Conservation (phyloP, 2,329 filamentous ascomycete species). For the Penicillium frequentans region DNA sequence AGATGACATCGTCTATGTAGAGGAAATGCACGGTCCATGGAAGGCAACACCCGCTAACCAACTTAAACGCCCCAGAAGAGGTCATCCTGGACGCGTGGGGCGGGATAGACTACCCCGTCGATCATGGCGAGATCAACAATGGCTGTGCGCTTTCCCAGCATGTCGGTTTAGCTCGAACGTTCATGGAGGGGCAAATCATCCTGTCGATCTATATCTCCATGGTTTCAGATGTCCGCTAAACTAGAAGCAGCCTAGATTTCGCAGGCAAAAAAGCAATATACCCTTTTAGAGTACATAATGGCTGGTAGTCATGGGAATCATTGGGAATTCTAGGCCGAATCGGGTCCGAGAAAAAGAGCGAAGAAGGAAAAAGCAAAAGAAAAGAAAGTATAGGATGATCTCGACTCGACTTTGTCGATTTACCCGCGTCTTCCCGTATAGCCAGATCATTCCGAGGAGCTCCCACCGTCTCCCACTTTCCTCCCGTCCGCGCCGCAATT, state of each 20-base stretch:
- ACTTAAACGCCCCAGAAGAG: neutral
- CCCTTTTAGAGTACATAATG: neutral
- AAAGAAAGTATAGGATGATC: neutral
- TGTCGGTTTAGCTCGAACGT: slow-evolving; percentile 1
- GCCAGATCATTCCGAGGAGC: neutral
- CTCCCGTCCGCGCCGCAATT: neutral
- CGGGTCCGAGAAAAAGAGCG: too few species aligned
- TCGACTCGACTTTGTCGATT: too few species aligned
- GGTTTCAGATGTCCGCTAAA: slow-evolving; percentile 5
- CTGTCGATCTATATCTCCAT: slow-evolving; percentile 1
- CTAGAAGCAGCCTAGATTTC: neutral
- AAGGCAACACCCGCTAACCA: slow-evolving; percentile 2
- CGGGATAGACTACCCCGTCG: neutral
- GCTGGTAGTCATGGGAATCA: neutral
- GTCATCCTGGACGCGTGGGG: slow-evolving; percentile 5
- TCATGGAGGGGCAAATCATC: neutral
- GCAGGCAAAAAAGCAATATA: neutral
- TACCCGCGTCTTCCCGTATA: neutral
- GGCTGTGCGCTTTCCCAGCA: neutral
- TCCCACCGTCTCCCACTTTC: neutral
- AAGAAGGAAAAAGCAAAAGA: too few species aligned
- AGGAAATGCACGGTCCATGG: slow-evolving; percentile 1
- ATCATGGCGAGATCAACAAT: neutral
- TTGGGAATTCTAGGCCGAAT: too few species aligned
- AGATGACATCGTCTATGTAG: neutral